Evolutionary conservation across 2,329 filamentous ascomycete genomes (phyloP), one percentile per base, ranked within the genome.

Genomic region (Hymenoscyphus repandus): DNA sequence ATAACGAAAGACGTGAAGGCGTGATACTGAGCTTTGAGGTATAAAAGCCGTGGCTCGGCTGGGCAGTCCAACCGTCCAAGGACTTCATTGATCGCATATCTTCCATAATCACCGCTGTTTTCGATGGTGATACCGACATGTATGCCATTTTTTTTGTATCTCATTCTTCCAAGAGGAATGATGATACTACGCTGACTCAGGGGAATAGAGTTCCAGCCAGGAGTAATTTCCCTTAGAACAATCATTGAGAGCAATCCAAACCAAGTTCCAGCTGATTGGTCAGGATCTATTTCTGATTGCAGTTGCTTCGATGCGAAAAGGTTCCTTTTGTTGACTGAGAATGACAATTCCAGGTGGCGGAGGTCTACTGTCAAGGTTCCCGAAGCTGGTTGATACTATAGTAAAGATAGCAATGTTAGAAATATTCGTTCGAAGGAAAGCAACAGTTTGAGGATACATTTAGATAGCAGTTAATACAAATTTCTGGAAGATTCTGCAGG

Each of bases 241-340:
- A 85, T 64, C 61, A 78, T 84, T 58, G 75, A 82, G 1, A 66
- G 50, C 0, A 87, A 66, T 0, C 84, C 84, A 51, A 86, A 78
- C 60, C 77, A 74, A 0, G 78, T 80, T 0, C 83, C 83, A 0
- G 74, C 66, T 45, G 85, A 76, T 58, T 88, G 85, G 7, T 78
- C 56, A 0, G 63, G 61, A 46, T 83, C 79, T 1, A 88, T 68
- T 38, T 78, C 72, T 0, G 75, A 69, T 0, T 64, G 62, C 0
- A 85, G 69, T 53, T 84, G 71, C 0, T 46, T 64, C 15, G 71
- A 82, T 12, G 72, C 55, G 0, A 87, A 69, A 0, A 74, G 53
- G 0, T 67, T 62, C 0, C 59, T 53, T 0, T 10, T 0, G 43
- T 77, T 79, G 1, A 85, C 77, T 1, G 36, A 52, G 55, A 86